Base-by-base conservation (phyloP, 805 yeast species). In the Wickerhamomyces chaumierensis region DNA sequence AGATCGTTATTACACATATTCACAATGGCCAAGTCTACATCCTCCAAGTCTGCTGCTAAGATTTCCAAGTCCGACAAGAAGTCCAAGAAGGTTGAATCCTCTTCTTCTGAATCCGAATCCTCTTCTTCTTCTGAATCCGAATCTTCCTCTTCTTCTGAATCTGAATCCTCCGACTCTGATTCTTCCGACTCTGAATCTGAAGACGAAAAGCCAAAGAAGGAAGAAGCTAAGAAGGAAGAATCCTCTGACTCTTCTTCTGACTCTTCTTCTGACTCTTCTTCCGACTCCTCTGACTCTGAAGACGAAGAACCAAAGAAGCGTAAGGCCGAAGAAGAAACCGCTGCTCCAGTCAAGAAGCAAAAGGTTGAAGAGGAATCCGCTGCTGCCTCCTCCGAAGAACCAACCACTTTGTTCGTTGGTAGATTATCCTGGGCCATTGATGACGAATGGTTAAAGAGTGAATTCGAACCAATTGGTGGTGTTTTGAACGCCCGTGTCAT, bases 361-460 rank as follows among this genome's bases (percentile, higher is more conserved):
- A 60, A 57, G 51, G 53, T 51, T 38, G 61, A 59, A 46, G 65
- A 57, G 41, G 40, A 46, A 38, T 42, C 56, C 18, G 36, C 36
- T n/a, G n/a, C n/a, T n/a, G n/a, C n/a, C n/a, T n/a, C n/a, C n/a
- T n/a, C n/a, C 18, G 68, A 63, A 48, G 94, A 81, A 64, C 81
- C 87, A 52, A 83, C 90, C 43, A 90, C 97, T 44, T 63, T 92
- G 48, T 92, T 92, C 56, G 97, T 88, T 48, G 98, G 98, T 56
- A 81, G 97, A 69, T 75, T 92, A 56, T 87, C 97, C 17, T 92
- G 97, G 97, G 82, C 78, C 63, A 75, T 92, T 56, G 98, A 92
- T 57, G 96, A 88, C 60, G 94, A 80, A 43, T 84, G 95, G 95
- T 77, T 92, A 61, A 71, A 71, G 64, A 68, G 79, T 45, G 96